Evolutionary conservation across 192 early-diverging fungal species (phyloP).

Genomic region (Geranomyces variabilis): DNA sequence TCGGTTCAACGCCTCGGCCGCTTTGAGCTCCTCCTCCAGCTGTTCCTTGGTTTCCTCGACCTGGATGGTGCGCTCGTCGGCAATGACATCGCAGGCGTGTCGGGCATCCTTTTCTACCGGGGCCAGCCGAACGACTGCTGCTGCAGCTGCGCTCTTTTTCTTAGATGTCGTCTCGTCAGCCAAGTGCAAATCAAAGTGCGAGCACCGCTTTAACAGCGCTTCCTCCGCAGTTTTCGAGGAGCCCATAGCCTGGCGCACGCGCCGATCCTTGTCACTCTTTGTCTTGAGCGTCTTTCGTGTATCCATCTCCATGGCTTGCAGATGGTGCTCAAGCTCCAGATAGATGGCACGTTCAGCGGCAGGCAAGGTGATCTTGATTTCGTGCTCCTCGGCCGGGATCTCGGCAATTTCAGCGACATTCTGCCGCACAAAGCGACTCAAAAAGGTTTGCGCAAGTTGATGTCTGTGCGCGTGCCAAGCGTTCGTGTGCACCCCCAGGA

Average conservation of each 20-base stretch:
- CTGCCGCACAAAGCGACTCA: conserved; percentile 48
- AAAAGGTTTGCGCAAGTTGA: conserved; percentile 45
- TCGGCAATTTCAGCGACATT: conserved; percentile 55
- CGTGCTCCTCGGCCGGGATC: conserved; percentile 38
- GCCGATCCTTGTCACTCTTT: conserved; percentile 42
- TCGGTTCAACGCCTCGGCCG: conserved; percentile 22
- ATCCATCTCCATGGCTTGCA: conserved; percentile 50
- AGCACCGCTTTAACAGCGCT: conserved; percentile 50
- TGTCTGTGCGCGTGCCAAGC: conserved; percentile 50
- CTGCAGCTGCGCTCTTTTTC: conserved; percentile 22
- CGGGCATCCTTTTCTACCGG: conserved; percentile 24
- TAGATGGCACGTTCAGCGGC: conserved; percentile 50
- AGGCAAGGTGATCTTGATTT: conserved; percentile 34
- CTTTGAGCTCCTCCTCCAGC: conserved; percentile 26
- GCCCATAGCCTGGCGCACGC: conserved; percentile 42
- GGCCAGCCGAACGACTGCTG: conserved; percentile 4
- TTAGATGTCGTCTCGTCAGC: not conserved
- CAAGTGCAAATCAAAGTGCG: conserved; percentile 48
- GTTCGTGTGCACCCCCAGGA: conserved; percentile 40
- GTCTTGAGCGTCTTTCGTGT: conserved; percentile 41
- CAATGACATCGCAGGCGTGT: conserved; percentile 46
- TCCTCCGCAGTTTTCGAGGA: conserved; percentile 43
- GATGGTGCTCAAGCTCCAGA: conserved; percentile 51
- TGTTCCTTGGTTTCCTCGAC: conserved; percentile 35
- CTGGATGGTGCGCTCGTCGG: conserved; percentile 37